phyloP scores from a whole-genome alignment of 306 rosid species.

The Ammopiptanthus mongolicus region DNA sequence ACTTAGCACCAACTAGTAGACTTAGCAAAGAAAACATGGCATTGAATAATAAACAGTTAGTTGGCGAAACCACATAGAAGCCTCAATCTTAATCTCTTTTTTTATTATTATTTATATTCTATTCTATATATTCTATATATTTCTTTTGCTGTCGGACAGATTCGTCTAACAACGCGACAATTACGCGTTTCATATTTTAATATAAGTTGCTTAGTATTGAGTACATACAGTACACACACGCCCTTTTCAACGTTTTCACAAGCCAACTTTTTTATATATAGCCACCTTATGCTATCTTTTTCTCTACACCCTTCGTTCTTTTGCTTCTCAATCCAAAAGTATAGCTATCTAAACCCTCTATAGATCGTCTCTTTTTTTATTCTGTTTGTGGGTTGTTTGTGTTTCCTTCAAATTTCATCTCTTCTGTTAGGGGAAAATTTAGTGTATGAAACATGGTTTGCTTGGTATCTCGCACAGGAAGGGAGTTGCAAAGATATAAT shows the following conservation, averaged over 20 bases:
- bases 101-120: neutral
- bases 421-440: neutral
- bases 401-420: neutral
- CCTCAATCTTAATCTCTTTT: neutral
- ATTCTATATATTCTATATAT: neutral
- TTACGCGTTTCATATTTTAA: slow-evolving; percentile 16
- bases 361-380: neutral
- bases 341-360: neutral
- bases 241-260: neutral
- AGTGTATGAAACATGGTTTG: slow-evolving; percentile 44
- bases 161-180: neutral
- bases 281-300: neutral
- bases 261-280: neutral
- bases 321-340: neutral
- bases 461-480: slow-evolving; percentile 76
- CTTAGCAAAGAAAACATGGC: neutral
- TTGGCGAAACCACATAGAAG: neutral
- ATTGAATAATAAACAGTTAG: neutral
- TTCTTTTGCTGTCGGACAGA: neutral
- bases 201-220: neutral
- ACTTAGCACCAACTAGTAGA: neutral
- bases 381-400: neutral
- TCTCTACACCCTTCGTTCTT: neutral
- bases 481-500: slow-evolving; percentile 75
- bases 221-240: neutral